Evolutionary conservation across 2,329 filamentous ascomycete genomes (phyloP).

Genomic region (Colletotrichum sp.): DNA sequence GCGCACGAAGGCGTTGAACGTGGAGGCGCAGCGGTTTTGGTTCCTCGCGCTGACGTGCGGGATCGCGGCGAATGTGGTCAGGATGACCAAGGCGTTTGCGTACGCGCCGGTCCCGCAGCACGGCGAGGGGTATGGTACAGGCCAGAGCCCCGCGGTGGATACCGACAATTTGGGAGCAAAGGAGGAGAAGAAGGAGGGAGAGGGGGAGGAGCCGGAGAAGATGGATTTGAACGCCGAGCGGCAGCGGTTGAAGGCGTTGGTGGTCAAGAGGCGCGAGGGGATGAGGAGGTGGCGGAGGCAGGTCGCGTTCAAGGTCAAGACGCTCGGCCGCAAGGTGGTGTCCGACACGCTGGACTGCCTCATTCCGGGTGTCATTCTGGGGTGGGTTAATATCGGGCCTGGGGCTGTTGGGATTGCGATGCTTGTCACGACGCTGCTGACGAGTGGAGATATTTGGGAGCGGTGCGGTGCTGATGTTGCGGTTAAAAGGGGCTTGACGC

Average conservation of each 20-base stretch:
- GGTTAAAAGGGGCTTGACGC: neutral
- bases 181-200: conserved; percentile 10
- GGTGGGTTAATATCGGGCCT: conserved; percentile 60
- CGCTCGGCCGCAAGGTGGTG: conserved; percentile 52
- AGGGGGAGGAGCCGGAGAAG: neutral
- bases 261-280: conserved; percentile 36
- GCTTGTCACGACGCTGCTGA: conserved; percentile 66
- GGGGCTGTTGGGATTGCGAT: conserved; percentile 62
- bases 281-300: conserved; percentile 33
- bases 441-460: conserved; percentile 66
- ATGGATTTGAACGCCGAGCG: conserved; percentile 32
- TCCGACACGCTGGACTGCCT: conserved; percentile 67
- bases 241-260: conserved; percentile 37
- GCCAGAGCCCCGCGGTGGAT: conserved; percentile 20
- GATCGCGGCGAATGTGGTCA: conserved; percentile 45
- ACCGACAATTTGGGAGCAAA: conserved; percentile 11
- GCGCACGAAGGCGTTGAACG: conserved; percentile 49
- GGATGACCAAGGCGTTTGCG: conserved; percentile 41
- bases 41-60: conserved; percentile 64
- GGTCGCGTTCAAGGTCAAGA: conserved; percentile 30
- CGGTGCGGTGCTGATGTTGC: conserved; percentile 34
- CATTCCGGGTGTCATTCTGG: conserved; percentile 63
- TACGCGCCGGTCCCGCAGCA: conserved; percentile 37
- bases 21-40: conserved; percentile 74
- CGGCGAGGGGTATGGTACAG: conserved; percentile 31